Evolutionary conservation across 176 grass and related monocot species (phyloP), one percentile per base, ranked within the genome.

Genomic region (Lolium perenne): DNA sequence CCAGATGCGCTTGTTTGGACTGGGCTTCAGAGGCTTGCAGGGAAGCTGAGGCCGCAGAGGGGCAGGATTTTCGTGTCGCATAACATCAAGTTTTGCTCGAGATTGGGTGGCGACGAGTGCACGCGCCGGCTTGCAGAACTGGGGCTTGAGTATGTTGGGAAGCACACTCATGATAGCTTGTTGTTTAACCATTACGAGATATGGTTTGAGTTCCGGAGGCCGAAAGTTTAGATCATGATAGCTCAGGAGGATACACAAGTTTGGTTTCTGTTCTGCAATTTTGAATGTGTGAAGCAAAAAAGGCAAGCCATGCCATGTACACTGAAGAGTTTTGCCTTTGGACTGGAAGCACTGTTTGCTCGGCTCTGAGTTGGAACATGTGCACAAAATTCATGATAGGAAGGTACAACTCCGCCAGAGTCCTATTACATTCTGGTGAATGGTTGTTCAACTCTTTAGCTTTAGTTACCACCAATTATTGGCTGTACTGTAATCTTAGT

Each of bases 161-260:
- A 92, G 87, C 89, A 74, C 58, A 95, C 90, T 71, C 94, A 98
- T 86, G 97, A 98, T 81, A 98, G 97, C 51, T 90, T 98, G 77
- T 74, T 98, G 72, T 98, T 98, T 82, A 98, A 94, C 87, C 97
- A 95, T 89, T 98, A 94, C 3, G 97, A 98, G 89, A 92, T 93
- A 3, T 98, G 94, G 97, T 98, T 91, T 66, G 97, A 98, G 84
- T 98, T 98, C 71, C 76, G 71, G 69, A 95, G 88, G 54, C 48
- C 86, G 47, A 89, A 92, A 70, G 66, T 86, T 79, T 97, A 93
- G 82, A 75, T 65, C 56, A 56, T 67, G 23, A 46, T 63, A 50
- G 78, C 60, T 2, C n/a, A 83, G 10, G 20, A 72, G 76, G 55
- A 71, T 48, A 78, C 9, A 67, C 10, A 88, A 38, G 18, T 82